Evolutionary conservation across 176 grass and related monocot genomes (phyloP).

Genomic region (Cenchrus purpureus): DNA sequence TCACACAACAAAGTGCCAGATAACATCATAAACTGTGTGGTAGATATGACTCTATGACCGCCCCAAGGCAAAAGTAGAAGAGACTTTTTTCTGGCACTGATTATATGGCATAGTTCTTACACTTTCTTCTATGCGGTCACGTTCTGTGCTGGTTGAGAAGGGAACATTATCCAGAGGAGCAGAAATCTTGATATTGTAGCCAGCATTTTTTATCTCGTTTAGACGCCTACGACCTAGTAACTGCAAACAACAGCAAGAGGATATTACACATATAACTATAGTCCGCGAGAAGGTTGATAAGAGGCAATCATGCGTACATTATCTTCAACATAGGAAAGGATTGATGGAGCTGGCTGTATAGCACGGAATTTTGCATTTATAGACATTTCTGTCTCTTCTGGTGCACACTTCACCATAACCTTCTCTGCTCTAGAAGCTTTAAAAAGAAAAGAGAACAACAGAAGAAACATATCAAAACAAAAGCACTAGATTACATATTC

Average conservation of each 20-base stretch:
- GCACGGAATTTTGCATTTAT: constrained; percentile 95
- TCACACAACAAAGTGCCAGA: not conserved
- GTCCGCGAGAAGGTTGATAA: not conserved
- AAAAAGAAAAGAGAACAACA: constrained; percentile 39
- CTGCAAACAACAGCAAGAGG: constrained; percentile 49
- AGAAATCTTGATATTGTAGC: constrained; percentile 87
- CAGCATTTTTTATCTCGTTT: constrained; percentile 86
- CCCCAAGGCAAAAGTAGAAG: constrained; percentile 24
- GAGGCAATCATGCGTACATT: constrained; percentile 56
- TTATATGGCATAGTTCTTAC: constrained; percentile 57
- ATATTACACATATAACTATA: constrained; percentile 10
- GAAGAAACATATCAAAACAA: constrained; percentile 10
- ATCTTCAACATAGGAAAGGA: constrained; percentile 95
- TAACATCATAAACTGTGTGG: constrained; percentile 3
- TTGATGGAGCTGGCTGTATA: constrained; percentile 70
- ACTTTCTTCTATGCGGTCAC: constrained; percentile 81
- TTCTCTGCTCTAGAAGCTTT: constrained; percentile 47
- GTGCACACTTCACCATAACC: constrained; percentile 50
- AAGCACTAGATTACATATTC: constrained; percentile 12
- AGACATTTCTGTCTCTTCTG: constrained; percentile 70
- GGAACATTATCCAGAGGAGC: constrained; percentile 85
- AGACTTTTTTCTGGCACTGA: constrained; percentile 15
- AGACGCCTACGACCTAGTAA: constrained; percentile 84
- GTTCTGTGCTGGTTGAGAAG: constrained; percentile 75
- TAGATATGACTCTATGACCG: not conserved